Percentiles rank a stretch among this genome's conserved stretches.
Evolutionary conservation across 371 early-diverging fungal genomes (phyloP).

Genomic region (Mucor sp.): DNA sequence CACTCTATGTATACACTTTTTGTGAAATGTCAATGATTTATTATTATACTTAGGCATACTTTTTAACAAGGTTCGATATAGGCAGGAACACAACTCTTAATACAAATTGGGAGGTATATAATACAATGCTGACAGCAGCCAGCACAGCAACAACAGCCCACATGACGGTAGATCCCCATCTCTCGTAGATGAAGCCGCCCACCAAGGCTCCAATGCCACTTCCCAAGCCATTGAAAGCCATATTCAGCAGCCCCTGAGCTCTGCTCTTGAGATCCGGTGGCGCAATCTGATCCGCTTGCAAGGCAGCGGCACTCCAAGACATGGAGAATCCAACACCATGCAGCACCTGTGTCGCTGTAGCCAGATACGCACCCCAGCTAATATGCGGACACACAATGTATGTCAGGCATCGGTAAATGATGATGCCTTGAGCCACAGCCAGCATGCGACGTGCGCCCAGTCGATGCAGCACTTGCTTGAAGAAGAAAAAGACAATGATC

Average conservation of each 20-base stretch:
- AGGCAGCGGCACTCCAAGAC: constrained; percentile 39
- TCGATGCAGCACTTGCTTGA: constrained; percentile 27
- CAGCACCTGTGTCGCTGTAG: constrained; percentile 25
- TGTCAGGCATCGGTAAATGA: constrained; percentile 26
- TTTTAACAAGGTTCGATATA: constrained; percentile 4
- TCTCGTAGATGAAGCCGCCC: constrained; percentile 32
- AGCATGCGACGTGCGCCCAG: constrained; percentile 34
- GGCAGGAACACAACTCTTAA: not conserved
- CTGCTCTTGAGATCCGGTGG: constrained; percentile 24
- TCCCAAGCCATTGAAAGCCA: constrained; percentile 38
- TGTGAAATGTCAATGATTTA: not conserved
- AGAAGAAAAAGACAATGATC: constrained; percentile 37
- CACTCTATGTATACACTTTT: not conserved
- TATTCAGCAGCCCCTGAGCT: constrained; percentile 38
- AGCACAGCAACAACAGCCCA: constrained; percentile 22
- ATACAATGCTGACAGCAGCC: constrained; percentile 18
- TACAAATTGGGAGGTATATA: constrained; percentile 12
- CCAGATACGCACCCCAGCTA: constrained; percentile 25
- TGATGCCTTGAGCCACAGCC: constrained; percentile 24
- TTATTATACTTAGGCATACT: not conserved
- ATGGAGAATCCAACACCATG: constrained; percentile 38
- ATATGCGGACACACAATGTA: constrained; percentile 24
- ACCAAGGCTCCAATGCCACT: constrained; percentile 31
- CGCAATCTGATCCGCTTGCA: constrained; percentile 39
- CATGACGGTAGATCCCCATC: constrained; percentile 28